These are phyloP conservation scores for Tulasnella sp. DNA, from an alignment of 768 basidiomycete genomes.

Conservation along the genomic window DNA sequence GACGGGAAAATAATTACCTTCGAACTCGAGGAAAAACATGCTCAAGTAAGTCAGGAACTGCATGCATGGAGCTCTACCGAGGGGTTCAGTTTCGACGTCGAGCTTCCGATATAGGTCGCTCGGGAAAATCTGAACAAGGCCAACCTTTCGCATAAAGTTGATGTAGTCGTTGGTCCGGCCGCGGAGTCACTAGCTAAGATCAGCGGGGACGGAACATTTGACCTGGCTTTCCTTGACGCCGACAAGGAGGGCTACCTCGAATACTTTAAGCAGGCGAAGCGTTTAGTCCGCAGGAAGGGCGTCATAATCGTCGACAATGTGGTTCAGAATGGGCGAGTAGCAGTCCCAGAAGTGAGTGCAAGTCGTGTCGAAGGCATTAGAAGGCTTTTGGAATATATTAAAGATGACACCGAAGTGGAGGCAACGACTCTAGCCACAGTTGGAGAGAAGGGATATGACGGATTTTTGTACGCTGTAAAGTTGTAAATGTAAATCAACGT, in stretches of 20 bases:
- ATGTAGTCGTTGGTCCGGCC: conserved; percentile 44
- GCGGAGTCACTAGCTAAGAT: conserved; percentile 44
- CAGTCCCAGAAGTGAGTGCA: conserved; percentile 36
- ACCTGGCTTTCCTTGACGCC: conserved; percentile 65
- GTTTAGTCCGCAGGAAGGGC: conserved; percentile 51
- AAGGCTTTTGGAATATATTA: conserved; percentile 38
- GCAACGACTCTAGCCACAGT: conserved; percentile 45
- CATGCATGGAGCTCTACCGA: no score
- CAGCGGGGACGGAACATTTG: conserved; percentile 45
- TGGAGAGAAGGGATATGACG: conserved; percentile 48
- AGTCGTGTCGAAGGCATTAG: conserved; percentile 41
- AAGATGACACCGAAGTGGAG: conserved; percentile 45
- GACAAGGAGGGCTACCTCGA: conserved; percentile 50
- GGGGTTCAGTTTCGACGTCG: background rate
- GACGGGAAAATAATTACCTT: conserved; percentile 32
- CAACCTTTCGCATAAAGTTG: conserved; percentile 43
- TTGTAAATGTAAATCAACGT: no score
- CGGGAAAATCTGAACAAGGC: conserved; percentile 49
- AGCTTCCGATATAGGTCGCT: conserved; percentile 42
- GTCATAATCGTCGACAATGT: conserved; percentile 62
- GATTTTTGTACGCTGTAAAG: conserved; percentile 41
- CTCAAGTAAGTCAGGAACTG: conserved; percentile 24
- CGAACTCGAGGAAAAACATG: conserved; percentile 29
- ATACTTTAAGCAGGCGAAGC: conserved; percentile 55
- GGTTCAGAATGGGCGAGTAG: conserved; percentile 43